Evolutionary conservation across 176 grass and related monocot species (phyloP), one percentile per base, ranked within the genome.

Genomic region (Musa schizocarpa): DNA sequence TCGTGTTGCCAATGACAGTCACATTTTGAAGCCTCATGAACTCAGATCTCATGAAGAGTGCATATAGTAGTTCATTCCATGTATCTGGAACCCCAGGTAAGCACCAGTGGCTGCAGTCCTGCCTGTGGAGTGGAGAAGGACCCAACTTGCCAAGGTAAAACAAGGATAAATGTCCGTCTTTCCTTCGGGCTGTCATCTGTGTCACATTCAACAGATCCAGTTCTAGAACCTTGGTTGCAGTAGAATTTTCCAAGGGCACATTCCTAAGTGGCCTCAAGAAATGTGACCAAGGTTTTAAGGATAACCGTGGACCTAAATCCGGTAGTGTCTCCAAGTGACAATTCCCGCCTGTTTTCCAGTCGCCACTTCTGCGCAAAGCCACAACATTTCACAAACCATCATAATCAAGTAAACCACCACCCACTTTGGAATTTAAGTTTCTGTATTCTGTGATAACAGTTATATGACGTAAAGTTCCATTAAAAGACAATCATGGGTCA

Each of bases 51-150:
- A 92, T 76, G 25, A 96, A 74, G 27, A 92, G 69, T 3, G 79
- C 63, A 2, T 96, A 96, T 4, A 96, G 76, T 70, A 96, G 84
- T 69, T 96, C 90, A 54, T 96, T 96, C 93, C 93, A 96, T 11
- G 85, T 77, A 85, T 96, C 93, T 26, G 93, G 93, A 1, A 96
- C 89, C 19, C 93, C 93, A 34, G 93, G 93, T 66, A 96, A 79
- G 83, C 93, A 96, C 93, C 93, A 96, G 75, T 96, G 93, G 81
- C 89, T 96, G 84, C 93, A 96, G 25, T 96, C 93, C 79, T 96
- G 89, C 76, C 55, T 92, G 78, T 90, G 59, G n/a, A 78, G 86
- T 13, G 89, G 75, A 5, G 83, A 83, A 13, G 81, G 87, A 1
- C 90, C 87, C 52, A 76, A 79, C 61, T 81, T 48, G 59, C 87